phyloP scores from a whole-genome alignment of 176 grass and related monocot species.

The Alloteropsis semialata region DNA sequence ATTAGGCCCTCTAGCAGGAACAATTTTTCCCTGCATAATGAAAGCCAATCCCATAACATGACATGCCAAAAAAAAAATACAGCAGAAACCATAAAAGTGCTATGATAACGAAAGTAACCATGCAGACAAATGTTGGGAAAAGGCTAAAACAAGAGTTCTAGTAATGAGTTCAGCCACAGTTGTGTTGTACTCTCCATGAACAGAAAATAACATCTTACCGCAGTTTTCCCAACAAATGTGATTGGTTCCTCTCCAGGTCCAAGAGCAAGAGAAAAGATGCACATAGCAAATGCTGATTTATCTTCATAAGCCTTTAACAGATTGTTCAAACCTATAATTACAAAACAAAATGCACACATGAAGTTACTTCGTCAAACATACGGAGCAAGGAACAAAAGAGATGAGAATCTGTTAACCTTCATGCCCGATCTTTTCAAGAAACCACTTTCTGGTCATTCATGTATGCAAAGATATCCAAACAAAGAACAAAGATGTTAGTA shows the following conservation, averaged over 20 bases:
- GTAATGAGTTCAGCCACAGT: too few species aligned
- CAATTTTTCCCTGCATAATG: slow-evolving; percentile 69
- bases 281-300: slow-evolving; percentile 97
- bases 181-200: too few species aligned
- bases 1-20: slow-evolving; percentile 68
- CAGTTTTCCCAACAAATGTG: slow-evolving; percentile 86
- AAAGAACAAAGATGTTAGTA: slow-evolving; percentile 40
- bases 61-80: neutral
- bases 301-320: slow-evolving; percentile 89
- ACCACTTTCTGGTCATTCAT: slow-evolving; percentile 86
- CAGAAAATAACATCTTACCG: slow-evolving; percentile 42
- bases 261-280: slow-evolving; percentile 97
- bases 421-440: slow-evolving; percentile 88
- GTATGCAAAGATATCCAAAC: slow-evolving; percentile 12
- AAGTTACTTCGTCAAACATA: slow-evolving; percentile 12
- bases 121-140: neutral
- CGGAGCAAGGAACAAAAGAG: neutral
- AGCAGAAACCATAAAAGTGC: neutral
- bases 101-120: neutral
- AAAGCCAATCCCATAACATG: slow-evolving; percentile 15
- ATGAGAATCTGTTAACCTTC: slow-evolving; percentile 54
- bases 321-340: slow-evolving; percentile 80
- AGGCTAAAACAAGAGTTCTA: neutral
- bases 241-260: slow-evolving; percentile 77
- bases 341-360: slow-evolving; percentile 27